Evolutionary conservation across 208 protist genomes (phyloP), one percentile per base, ranked within the genome.

Genomic region (Crithidia expoeki): DNA sequence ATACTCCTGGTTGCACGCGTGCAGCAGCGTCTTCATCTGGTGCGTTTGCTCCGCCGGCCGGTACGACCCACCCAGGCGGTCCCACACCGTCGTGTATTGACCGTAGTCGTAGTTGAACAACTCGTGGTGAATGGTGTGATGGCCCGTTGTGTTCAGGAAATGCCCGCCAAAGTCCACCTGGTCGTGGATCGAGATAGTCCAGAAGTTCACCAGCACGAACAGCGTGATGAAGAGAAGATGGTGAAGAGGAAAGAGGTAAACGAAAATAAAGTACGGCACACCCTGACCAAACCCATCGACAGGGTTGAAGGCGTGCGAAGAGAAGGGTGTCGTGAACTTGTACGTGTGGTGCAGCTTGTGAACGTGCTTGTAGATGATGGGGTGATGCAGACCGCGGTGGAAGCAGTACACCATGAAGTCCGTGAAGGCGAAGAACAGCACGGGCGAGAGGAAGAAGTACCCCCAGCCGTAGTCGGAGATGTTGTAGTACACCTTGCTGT

Each of bases 321-420:
- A 95, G 79, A 94, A 97, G 28, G 94, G 92, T 19, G 90, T 94
- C 1, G 86, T 94, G 76, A 86, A 93, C 67, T 86, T 90, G 72
- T 89, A 96, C 19, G 83, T 81, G 82, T 98, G 97, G 72, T 98
- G 97, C 34, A 89, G 73, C 78, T 98, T 98, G 84, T 98, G 97
- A 17, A n/a, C n/a, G 72, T 88, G 75, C 52, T 81, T 82, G 87
- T 98, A 98, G n/a, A 97, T 44, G 16, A 81, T 90, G 23, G 89
- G 90, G 72, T 91, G 85, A 81, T 98, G 95, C 47, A 97, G 76
- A n/a, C 83, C 84, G 21, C 97, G 86, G 77, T 98, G 97, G 68
- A 98, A 94, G 90, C 93, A n/a, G 83, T 98, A 98, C 68, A 98
- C 94, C 79, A 89, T 79, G 52, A 90, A 94, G 82, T 98, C 97